Evolutionary conservation across 164 flowering plant genomes (phyloP).

Genomic region (Kingdonia uniflora): DNA sequence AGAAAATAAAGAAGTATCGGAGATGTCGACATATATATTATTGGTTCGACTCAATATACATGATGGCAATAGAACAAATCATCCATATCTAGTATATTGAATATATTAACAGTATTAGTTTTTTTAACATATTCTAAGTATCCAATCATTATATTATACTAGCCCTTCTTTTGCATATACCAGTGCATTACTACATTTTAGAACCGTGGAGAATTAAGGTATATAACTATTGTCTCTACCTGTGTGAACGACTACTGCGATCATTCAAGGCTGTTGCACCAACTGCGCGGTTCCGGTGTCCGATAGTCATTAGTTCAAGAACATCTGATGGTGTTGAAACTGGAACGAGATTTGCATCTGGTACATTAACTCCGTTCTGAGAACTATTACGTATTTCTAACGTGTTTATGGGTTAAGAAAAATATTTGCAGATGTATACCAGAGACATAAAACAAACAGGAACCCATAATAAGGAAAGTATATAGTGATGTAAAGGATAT

Average conservation of each 20-base stretch:
- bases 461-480: constrained; percentile 1
- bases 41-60: too few relatives aligned
- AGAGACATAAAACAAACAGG: not conserved
- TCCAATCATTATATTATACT: too few relatives aligned
- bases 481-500: constrained; percentile 58
- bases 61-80: too few relatives aligned
- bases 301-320: constrained; percentile 81
- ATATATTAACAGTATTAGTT: too few relatives aligned
- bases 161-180: too few relatives aligned
- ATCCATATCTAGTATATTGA: too few relatives aligned
- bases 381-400: constrained; percentile 94
- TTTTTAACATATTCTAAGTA: too few relatives aligned
- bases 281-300: constrained; percentile 89
- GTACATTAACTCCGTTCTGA: constrained; percentile 84
- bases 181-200: too few relatives aligned
- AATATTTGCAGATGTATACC: not conserved
- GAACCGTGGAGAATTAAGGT: too few relatives aligned
- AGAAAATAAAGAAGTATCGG: too few relatives aligned
- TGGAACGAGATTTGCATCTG: constrained; percentile 86
- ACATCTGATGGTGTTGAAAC: constrained; percentile 87
- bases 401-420: constrained; percentile 54
- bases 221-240: constrained; percentile 31
- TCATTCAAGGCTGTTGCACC: constrained; percentile 97
- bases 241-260: constrained; percentile 99
- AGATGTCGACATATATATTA: too few relatives aligned